phyloP scores from a whole-genome alignment of 371 early-diverging fungal genomes.

The Smittium culicis region DNA sequence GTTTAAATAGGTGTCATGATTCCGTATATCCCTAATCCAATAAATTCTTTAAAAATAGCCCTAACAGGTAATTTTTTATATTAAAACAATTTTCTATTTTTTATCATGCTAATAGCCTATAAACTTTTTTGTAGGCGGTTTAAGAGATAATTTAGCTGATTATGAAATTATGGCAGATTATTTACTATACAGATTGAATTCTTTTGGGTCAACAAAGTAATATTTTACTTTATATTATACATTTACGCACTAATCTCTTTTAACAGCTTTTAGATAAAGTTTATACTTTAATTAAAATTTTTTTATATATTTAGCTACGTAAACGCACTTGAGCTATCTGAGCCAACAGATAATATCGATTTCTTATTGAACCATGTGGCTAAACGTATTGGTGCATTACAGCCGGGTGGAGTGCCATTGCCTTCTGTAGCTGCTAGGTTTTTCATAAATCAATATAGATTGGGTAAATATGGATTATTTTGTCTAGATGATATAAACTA shows the following conservation, averaged over 20 bases:
- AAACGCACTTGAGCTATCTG: conserved; percentile 31
- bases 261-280: too few relatives aligned
- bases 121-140: conserved; percentile 41
- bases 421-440: conserved; percentile 47
- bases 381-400: conserved; percentile 57
- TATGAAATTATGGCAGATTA: conserved; percentile 74
- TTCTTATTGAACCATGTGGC: conserved; percentile 46
- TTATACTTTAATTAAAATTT: conserved; percentile 2
- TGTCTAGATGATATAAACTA: conserved; percentile 56
- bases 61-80: conserved; percentile 46
- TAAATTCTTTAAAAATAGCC: conserved; percentile 61
- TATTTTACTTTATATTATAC: too few relatives aligned
- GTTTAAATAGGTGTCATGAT: conserved; percentile 45
- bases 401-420: conserved; percentile 55
- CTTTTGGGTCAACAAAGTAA: conserved; percentile 32
- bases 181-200: conserved; percentile 67
- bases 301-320: conserved; percentile 26
- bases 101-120: background rate
- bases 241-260: too few relatives aligned
- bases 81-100: background rate
- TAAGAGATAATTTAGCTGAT: conserved; percentile 71
- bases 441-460: conserved; percentile 55
- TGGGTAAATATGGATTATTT: conserved; percentile 51
- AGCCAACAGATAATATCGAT: conserved; percentile 53
- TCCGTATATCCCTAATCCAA: conserved; percentile 63